A percentile compares a stretch with the other conserved stretches of the same genome.
These are phyloP conservation scores for Leucaena leucocephala DNA, from an alignment of 306 rosid species.

Conservation along the genomic window DNA sequence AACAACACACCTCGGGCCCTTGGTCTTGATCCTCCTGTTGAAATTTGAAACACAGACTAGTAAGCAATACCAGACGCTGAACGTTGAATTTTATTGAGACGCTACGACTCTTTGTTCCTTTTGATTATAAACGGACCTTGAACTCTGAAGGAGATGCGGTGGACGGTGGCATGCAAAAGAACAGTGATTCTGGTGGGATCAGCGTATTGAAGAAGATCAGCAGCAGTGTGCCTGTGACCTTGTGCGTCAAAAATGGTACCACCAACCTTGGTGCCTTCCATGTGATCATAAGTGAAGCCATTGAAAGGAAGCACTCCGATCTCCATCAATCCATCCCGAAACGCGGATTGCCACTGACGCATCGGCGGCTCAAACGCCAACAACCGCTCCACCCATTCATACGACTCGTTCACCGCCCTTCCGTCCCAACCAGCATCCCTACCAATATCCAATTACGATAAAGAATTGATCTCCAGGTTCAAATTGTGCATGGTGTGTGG, in stretches of 20 bases:
- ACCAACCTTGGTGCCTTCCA: constrained; percentile 73
- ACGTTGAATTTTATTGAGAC: background rate
- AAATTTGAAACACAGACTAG: background rate
- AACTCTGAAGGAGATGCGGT: constrained; percentile 44
- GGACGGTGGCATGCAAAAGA: constrained; percentile 63
- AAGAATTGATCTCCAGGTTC: background rate
- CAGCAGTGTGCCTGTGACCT: constrained; percentile 74
- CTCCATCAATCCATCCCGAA: constrained; percentile 56
- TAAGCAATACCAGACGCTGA: background rate
- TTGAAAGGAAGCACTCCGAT: constrained; percentile 61
- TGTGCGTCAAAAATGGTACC: constrained; percentile 67
- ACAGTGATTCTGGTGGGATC: constrained; percentile 49
- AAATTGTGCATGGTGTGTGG: background rate
- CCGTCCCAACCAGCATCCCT: constrained; percentile 69
- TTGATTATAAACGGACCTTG: constrained; percentile 1
- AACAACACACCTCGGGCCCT: constrained; percentile 62
- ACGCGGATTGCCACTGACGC: constrained; percentile 68
- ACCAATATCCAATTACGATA: background rate
- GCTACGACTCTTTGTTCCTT: background rate
- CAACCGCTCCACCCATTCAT: constrained; percentile 68
- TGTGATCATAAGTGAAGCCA: constrained; percentile 74
- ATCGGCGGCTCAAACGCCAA: constrained; percentile 63
- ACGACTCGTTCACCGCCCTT: constrained; percentile 59
- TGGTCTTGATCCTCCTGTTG: constrained; percentile 48
- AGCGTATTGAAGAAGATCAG: constrained; percentile 67